Base-by-base conservation (phyloP, 106 monocot genomes). In the Apostasia shenzhenica region DNA sequence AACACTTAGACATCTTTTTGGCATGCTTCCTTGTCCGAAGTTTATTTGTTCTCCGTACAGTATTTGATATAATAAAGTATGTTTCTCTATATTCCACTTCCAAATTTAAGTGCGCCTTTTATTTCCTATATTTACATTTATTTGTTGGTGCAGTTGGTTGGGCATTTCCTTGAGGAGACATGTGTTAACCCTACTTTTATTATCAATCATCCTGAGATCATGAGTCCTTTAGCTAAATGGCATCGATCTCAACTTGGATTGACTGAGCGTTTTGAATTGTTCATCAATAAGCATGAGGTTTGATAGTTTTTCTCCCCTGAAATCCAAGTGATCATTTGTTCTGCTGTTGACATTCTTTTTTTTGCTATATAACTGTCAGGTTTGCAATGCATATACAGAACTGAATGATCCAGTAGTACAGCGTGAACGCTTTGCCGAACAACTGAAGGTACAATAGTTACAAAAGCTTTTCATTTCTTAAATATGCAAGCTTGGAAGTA, bases 321-420 rank as follows among this genome's bases (percentile, higher is more conserved):
- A 65, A 63, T 43, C n/a, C 9, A 39, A 7, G 11, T 56, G 43
- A 45, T 41, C 12, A 14, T 45, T 2, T 54, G 2, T 39, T 37
- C 54, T 67, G 10, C 39, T 61, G 3, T 41, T 48, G n/a, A 11
- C 8, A 59, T 75, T 59, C 50, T 52, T 74, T 4, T 73, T 73
- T 47, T 44, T 38, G 45, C 39, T 57, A 56, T 69, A 8, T 43
- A 0, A 13, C 13, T 44, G 64, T 66, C 70, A 95, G 95, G 83
- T 95, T 47, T 95, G 95, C 78, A 95, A 95, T 83, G 95, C 91
- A 51, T 95, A 95, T 79, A 95, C 95, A 2, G 95, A 91, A 73
- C 79, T 95, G 75, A 92, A 95, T 81, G 92, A 95, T 78, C 95
- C 95, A 48, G 85, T 91, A 76, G 91, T 88, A 61, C 94, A 91